Base-by-base conservation (phyloP, 441 rosid species). In the Rhodomyrtus psidioides region DNA sequence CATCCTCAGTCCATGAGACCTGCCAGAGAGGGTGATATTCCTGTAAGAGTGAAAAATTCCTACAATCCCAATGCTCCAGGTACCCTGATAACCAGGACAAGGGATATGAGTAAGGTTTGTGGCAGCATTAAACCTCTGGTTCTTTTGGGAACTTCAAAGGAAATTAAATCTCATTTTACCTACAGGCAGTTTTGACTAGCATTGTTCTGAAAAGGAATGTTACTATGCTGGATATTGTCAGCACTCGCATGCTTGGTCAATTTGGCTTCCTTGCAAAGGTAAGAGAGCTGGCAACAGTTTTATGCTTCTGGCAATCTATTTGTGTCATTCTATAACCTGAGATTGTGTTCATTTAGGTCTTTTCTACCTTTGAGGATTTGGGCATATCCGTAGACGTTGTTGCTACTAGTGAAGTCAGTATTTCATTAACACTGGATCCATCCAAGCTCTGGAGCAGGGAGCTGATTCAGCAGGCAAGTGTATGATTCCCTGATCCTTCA, bases 1-100 rank as follows among this genome's bases (percentile, higher is more conserved):
- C 99, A 97, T 92, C 99, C 99, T 53, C 96, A 92, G 83, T 95
- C 99, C 76, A 97, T 97, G 98, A 92, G 98, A 90, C 99, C 98
- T 87, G 99, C 98, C 85, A 93, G 95, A 91, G 98, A 97, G 86
- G 96, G 97, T 39, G 97, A 95, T 91, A 93, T 96, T 91, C 99
- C 99, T 75, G 98, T 97, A 15, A 91, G 98, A 90, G 98, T 97
- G 85, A 97, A 97, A 87, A 97, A 97, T 90, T 97, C 98, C 53
- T 97, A 97, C 89, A 97, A 97, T 88, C 97, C 95, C 79, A 93
- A 86, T 88, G 98, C 99, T 82, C 95, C 98, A 55, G 99, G 99
- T 89, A 97, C 99, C 92, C 96, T 97, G 83, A 97, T 97, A 89
- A 97, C 97, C 58, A 88, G 91, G 88, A 76, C 90, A 84, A 92